phyloP scores from a whole-genome alignment of 179 eudicot genomes.

The Drosera spatulata region DNA sequence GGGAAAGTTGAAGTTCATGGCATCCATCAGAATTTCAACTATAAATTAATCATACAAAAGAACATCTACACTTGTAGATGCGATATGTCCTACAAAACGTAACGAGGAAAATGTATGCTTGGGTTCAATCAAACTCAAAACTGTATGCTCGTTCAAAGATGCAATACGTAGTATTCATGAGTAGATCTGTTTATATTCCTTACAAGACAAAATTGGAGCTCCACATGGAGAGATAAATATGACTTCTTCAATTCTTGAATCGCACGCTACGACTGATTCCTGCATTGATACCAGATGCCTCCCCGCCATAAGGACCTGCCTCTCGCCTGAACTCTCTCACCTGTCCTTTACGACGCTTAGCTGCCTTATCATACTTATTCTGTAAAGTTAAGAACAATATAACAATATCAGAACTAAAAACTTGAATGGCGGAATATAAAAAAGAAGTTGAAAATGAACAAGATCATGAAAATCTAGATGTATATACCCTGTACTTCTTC shows the following conservation, averaged over 20 bases:
- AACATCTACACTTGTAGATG: no score
- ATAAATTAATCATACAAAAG: no score
- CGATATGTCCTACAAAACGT: no score
- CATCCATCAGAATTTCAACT: no score
- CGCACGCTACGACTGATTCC: slow-evolving; percentile 53
- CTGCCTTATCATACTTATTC: slow-evolving; percentile 43
- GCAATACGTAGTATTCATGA: no score
- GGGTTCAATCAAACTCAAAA: no score
- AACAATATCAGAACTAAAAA: not conserved
- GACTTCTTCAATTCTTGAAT: slow-evolving; percentile 24
- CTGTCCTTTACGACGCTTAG: slow-evolving; percentile 55
- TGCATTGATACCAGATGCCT: slow-evolving; percentile 67
- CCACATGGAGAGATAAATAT: not conserved
- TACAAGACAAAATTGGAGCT: not conserved
- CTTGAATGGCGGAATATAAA: no score
- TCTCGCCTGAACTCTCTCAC: slow-evolving; percentile 51
- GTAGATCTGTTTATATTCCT: no score
- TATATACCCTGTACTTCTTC: slow-evolving; percentile 68
- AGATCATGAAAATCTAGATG: not conserved
- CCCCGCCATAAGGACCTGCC: slow-evolving; percentile 61
- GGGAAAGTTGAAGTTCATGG: no score
- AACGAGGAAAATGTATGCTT: no score
- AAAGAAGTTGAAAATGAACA: no score
- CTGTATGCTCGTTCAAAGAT: no score
- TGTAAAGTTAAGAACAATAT: slow-evolving; percentile 24